Percentiles rank a stretch among this genome's conserved stretches.
Evolutionary conservation across 768 basidiomycete genomes (phyloP).

Genomic region (Boletus speciosus): DNA sequence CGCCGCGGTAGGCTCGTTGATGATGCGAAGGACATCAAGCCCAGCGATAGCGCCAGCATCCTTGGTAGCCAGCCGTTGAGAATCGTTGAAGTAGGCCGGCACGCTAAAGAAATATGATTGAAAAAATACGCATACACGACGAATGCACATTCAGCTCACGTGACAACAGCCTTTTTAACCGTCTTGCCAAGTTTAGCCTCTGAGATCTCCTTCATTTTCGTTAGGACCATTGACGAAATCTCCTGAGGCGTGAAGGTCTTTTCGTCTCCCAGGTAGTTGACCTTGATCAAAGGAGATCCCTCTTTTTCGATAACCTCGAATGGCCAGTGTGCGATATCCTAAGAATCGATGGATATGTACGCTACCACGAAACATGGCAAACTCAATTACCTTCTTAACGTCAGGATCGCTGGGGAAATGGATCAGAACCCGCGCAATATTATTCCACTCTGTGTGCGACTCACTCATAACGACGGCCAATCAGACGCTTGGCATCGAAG

Average conservation of each 20-base stretch:
- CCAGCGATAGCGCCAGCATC: slow-evolving; percentile 98
- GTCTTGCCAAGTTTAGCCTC: slow-evolving; percentile 99
- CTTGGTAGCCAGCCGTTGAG: slow-evolving; percentile 98
- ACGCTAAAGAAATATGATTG: slow-evolving; percentile 46
- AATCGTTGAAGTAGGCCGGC: slow-evolving; percentile 99
- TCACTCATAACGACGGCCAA: slow-evolving; percentile 94
- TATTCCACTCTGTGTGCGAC: slow-evolving; percentile 24
- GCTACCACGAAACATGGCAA: not conserved
- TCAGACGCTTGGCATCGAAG: slow-evolving; percentile 98
- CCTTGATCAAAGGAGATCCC: slow-evolving; percentile 95
- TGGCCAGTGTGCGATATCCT: slow-evolving; percentile 98
- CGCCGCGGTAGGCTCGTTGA: slow-evolving; percentile 99
- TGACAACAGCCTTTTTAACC: slow-evolving; percentile 98
- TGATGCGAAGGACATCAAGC: slow-evolving; percentile 99
- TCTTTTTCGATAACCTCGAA: slow-evolving; percentile 96
- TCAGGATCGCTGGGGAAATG: slow-evolving; percentile 70
- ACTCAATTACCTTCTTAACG: slow-evolving; percentile 68
- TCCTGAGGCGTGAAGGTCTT: slow-evolving; percentile 98
- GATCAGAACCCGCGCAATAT: not conserved
- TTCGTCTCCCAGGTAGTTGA: slow-evolving; percentile 90
- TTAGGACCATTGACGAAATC: slow-evolving; percentile 99
- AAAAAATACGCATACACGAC: not conserved
- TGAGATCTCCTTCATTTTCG: slow-evolving; percentile 99
- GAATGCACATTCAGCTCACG: slow-evolving; percentile 52
- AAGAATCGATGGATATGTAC: slow-evolving; percentile 11